Evolutionary conservation across 768 basidiomycete species (phyloP).

Genomic region (Brasilioporus rufonigricans): DNA sequence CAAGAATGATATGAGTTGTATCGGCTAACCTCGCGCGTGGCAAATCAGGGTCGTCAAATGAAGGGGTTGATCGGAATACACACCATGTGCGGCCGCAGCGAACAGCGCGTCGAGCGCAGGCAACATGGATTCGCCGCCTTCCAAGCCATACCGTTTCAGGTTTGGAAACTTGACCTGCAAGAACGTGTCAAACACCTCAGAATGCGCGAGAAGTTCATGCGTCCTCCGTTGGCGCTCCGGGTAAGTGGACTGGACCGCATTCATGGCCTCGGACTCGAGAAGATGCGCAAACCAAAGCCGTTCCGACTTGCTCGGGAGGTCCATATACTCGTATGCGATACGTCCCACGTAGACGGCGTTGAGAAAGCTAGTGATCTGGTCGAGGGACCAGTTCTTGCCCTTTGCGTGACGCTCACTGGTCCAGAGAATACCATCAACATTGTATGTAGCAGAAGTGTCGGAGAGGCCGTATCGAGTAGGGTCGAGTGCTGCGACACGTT

Average conservation of each 20-base stretch:
- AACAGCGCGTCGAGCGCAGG: constrained; percentile 83
- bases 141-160: constrained; percentile 81
- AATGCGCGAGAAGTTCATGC: constrained; percentile 65
- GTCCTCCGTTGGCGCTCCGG: constrained; percentile 51
- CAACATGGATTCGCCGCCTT: constrained; percentile 93
- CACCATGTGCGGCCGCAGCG: constrained; percentile 58
- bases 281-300: constrained; percentile 87
- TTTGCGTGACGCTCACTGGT: constrained; percentile 33
- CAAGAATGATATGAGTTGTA: constrained; percentile 69
- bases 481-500: constrained; percentile 73
- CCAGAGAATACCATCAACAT: constrained; percentile 84
- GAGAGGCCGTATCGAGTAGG: constrained; percentile 73
- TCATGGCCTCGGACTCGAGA: constrained; percentile 54
- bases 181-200: constrained; percentile 84
- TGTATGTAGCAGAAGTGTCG: constrained; percentile 52
- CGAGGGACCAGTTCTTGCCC: constrained; percentile 59
- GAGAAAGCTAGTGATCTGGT: constrained; percentile 68
- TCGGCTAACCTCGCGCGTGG: constrained; percentile 43
- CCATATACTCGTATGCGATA: constrained; percentile 93
- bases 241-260: constrained; percentile 30
- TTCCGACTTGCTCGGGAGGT: constrained; percentile 82
- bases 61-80: not conserved
- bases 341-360: constrained; percentile 75
- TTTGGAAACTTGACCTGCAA: constrained; percentile 88
- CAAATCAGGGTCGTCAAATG: not conserved